Conservation (phyloP, 306 rosid genomes). For the Lathyrus oleraceus region DNA sequence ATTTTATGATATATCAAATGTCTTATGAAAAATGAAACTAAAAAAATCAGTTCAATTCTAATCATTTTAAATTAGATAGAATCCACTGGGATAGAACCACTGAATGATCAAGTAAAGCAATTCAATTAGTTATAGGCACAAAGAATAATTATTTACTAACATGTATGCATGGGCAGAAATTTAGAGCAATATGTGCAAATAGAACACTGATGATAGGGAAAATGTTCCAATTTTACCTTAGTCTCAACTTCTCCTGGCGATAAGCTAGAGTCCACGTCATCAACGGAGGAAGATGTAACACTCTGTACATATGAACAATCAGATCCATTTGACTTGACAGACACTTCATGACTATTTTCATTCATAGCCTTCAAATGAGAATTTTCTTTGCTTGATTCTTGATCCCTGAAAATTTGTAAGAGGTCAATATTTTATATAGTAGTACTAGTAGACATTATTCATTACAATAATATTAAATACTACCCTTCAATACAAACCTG, state of each 20-base stretch:
- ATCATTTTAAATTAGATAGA: too few species aligned
- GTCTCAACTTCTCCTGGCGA: constrained; percentile 45
- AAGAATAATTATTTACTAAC: constrained; percentile 14
- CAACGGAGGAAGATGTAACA: constrained; percentile 45
- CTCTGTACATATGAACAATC: constrained; percentile 45
- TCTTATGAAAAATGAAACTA: too few species aligned
- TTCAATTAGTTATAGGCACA: not conserved
- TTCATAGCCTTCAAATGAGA: constrained; percentile 33
- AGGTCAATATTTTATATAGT: constrained; percentile 22
- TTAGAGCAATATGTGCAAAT: constrained; percentile 19
- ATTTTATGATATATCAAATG: too few species aligned
- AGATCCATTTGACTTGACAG: constrained; percentile 45
- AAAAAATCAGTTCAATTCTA: too few species aligned
- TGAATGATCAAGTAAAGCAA: too few species aligned
- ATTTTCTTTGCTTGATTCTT: constrained; percentile 40
- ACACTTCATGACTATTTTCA: constrained; percentile 37
- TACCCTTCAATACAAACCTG: constrained; percentile 42
- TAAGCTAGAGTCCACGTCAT: constrained; percentile 40
- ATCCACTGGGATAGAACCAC: too few species aligned
- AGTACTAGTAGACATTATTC: constrained; percentile 11
- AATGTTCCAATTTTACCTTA: constrained; percentile 38
- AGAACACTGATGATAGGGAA: constrained; percentile 21
- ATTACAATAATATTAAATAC: constrained; percentile 13
- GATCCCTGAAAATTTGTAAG: constrained; percentile 40
- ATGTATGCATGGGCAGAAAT: constrained; percentile 21